Evolutionary conservation across 805 yeast genomes (phyloP).

Genomic region (Teunomyces funiuensis): DNA sequence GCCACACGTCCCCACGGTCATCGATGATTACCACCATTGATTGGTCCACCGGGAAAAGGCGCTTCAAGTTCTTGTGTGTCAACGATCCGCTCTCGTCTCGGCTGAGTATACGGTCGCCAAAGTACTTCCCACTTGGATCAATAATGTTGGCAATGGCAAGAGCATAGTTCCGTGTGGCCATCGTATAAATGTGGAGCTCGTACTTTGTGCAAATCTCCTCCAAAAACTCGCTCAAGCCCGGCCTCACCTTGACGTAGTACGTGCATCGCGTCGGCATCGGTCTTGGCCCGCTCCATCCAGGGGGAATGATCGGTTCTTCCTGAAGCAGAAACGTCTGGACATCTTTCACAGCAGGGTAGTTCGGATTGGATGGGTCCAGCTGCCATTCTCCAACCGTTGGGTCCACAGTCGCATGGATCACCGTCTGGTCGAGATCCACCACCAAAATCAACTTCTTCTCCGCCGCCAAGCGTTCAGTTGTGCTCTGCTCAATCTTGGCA

Average conservation of each 20-base stretch:
- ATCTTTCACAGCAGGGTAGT: constrained; percentile 79
- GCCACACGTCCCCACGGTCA: constrained; percentile 99
- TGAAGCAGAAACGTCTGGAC: constrained; percentile 75
- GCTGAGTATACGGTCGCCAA: constrained; percentile 88
- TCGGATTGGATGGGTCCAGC: constrained; percentile 79
- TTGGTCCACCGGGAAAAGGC: constrained; percentile 93
- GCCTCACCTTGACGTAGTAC: constrained; percentile 91
- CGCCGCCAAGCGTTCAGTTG: constrained; percentile 58
- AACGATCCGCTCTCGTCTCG: constrained; percentile 94
- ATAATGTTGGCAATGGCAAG: constrained; percentile 83
- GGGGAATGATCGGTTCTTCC: constrained; percentile 66
- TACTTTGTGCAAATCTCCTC: constrained; percentile 60
- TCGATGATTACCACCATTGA: constrained; percentile 96
- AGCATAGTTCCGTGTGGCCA: constrained; percentile 97
- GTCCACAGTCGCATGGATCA: constrained; percentile 96
- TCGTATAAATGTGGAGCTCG: constrained; percentile 93
- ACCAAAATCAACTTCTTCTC: constrained; percentile 80
- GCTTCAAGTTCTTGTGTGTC: constrained; percentile 81
- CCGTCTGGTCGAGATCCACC: constrained; percentile 96
- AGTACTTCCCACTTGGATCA: constrained; percentile 83
- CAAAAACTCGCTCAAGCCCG: constrained; percentile 78
- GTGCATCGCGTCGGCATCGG: constrained; percentile 65
- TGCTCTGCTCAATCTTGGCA: constrained; percentile 67
- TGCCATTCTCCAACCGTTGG: constrained; percentile 98
- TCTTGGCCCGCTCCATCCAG: constrained; percentile 58